Base-by-base conservation (phyloP, 495 filamentous ascomycete genomes). In the Glarea lozoyensis region DNA sequence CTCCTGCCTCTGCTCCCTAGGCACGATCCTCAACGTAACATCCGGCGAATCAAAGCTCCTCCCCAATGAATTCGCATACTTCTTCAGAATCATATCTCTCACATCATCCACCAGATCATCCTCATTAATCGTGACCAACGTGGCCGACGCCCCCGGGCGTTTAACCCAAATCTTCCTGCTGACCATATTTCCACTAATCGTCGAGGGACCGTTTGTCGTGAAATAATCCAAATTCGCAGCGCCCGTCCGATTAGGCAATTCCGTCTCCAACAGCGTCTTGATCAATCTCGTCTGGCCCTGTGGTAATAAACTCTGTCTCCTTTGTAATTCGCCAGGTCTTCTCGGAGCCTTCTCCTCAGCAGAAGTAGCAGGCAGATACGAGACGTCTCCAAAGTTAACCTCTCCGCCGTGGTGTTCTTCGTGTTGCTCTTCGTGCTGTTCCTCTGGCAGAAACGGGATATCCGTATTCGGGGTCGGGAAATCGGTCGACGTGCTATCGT, bases 71-170 rank as follows among this genome's bases (percentile, higher is more conserved):
- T 98, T 98, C 38, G 76, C 78, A 59, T 96, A 98, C 65, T 95
- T 97, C 50, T 75, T 77, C 50, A 98, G 66, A 19, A 97, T 88
- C 73, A 88, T 76, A 52, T 96, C 93, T 43, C 89, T 79, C 40
- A 94, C 81, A 65, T 96, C 93, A 56, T 98, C 92, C 15, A 97
- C 92, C 61, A 98, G 60, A 53, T 93, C 86, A 55, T 94, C 87
- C 54, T 90, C 84, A 45, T 76, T 70, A 49, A 93, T 84, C 34
- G 83, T 79, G 29, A 98, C 83, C 50, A 88, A 65, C 18, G 92
- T 98, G 43, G 92, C 79, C 30, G 89, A 95, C 31, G 77, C 86
- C 45, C 80, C 75, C 10, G 81, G 81, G 46, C 92, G 72, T 65
- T 81, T 89, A 50, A 97, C 92, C 92, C 92, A 98, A 46, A 97